Evolutionary conservation across 1,139 yeast species (phyloP), one percentile per base, ranked within the genome.

Genomic region (Yamadazyma triangularis): DNA sequence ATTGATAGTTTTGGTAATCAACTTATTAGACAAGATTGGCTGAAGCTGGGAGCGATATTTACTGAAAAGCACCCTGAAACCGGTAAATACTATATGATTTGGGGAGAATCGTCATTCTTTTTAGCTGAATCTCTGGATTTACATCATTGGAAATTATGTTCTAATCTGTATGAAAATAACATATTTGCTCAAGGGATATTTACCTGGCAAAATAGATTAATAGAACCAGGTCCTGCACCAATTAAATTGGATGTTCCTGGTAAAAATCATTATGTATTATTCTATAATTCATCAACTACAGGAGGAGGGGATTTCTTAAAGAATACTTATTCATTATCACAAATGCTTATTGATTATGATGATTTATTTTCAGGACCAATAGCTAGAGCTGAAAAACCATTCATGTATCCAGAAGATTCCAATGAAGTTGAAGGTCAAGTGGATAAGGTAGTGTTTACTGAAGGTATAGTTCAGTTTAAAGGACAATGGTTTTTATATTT

Each of bases 191-290:
- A 38, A 4, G 63, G 65, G 3, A 42, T 45, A 5, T 55, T 54
- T 30, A 41, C 42, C 18, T 58, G 62, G 53, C 70, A 67, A 39
- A 53, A 56, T 33, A 59, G 56, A 38, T 50, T 67, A 19, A 64
- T 67, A 35, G 73, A 67, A 40, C 59, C 68, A 2, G 73, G 73
- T 1, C 61, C 71, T 0, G 69, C 70, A 1, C 73, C 73, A 0
- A 59, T 67, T 13, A 63, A 60, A 38, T 37, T 67, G 32, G 45
- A 44, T 28, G 58, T 58, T 38, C 53, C 25, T 2, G 48, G 49
- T 24, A 48, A 44, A 28, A 61, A 64, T 40, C 60, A 61, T 33
- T 65, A 66, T 54, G 45, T 65, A 2, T 51, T 67, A 23, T 50
- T 67, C 38, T 66, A 67, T 46, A 67, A 67, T 39, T 55, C 69